Evolutionary conservation across 768 basidiomycete genomes (phyloP).

Genomic region (Tylopilus intermedius): DNA sequence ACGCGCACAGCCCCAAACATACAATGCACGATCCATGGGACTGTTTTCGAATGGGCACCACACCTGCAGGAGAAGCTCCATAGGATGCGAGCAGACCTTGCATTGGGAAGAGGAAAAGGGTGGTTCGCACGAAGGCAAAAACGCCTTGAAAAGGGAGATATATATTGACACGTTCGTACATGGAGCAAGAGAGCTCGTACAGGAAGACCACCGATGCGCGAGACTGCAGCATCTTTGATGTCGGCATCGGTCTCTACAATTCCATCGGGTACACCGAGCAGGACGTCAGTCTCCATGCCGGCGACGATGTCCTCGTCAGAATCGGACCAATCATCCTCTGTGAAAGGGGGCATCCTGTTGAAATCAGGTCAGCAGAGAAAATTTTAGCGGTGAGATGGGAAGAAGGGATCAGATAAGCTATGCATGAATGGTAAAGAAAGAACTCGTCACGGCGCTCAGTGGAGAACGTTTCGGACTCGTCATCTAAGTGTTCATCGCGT

Average conservation of each 20-base stretch:
- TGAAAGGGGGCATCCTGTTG: conserved; percentile 37
- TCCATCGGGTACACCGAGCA: conserved; percentile 81
- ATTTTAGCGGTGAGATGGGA: background rate
- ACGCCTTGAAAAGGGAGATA: conserved; percentile 56
- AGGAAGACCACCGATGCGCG: conserved; percentile 86
- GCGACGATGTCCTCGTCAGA: conserved; percentile 61
- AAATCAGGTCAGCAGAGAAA: conserved; percentile 7
- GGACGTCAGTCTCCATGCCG: conserved; percentile 65
- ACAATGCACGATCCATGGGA: conserved; percentile 78
- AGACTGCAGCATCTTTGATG: conserved; percentile 72
- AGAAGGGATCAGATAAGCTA: conserved; percentile 53
- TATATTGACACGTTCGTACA: conserved; percentile 38
- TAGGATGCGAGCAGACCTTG: conserved; percentile 63
- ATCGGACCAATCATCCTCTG: conserved; percentile 72
- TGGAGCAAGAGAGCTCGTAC: conserved; percentile 57
- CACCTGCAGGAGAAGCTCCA: conserved; percentile 81
- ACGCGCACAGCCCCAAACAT: conserved; percentile 78
- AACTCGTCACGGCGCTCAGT: conserved; percentile 57
- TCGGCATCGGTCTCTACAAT: conserved; percentile 52
- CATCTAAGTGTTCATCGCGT: conserved; percentile 53
- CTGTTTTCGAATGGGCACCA: conserved; percentile 89
- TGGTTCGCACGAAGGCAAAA: conserved; percentile 62
- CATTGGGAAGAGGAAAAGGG: conserved; percentile 61
- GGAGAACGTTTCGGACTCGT: conserved; percentile 74
- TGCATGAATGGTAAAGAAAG: conserved; percentile 87